Conservation (phyloP, 345 rosid genomes). For the Pistacia vera region DNA sequence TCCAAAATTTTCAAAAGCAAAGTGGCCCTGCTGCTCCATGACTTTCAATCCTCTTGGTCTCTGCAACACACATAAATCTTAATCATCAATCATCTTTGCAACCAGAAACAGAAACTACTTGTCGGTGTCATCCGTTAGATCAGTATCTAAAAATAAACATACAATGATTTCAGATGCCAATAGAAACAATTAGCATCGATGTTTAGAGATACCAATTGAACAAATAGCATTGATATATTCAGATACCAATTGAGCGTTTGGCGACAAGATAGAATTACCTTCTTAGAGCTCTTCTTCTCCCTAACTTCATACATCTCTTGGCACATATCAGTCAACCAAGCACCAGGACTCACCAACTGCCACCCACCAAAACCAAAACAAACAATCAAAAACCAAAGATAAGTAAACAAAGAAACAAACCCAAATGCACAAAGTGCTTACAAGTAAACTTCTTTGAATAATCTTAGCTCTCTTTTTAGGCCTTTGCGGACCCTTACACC, state of each 20-base stretch:
- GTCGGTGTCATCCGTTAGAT: neutral
- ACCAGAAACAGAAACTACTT: neutral
- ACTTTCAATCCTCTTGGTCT: slow-evolving; percentile 80
- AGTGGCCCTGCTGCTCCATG: slow-evolving; percentile 44
- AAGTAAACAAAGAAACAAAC: neutral
- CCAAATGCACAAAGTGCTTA: slow-evolving; percentile 12
- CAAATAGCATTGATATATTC: no score
- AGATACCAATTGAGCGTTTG: neutral
- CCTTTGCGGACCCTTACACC: slow-evolving; percentile 76
- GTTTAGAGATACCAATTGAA: no score
- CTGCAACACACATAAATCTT: slow-evolving; percentile 35
- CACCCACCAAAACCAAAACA: slow-evolving; percentile 30
- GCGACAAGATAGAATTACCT: slow-evolving; percentile 36
- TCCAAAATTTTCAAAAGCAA: slow-evolving; percentile 10
- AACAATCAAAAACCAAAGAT: neutral
- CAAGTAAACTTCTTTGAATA: slow-evolving; percentile 69
- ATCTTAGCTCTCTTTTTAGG: slow-evolving; percentile 76
- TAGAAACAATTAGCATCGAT: no score
- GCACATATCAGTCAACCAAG: slow-evolving; percentile 81
- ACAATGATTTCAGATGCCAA: no score
- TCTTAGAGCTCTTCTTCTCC: slow-evolving; percentile 73
- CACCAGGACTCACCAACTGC: slow-evolving; percentile 78
- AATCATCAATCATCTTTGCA: neutral
- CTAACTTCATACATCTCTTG: slow-evolving; percentile 82
- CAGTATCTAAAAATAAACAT: neutral